These are phyloP conservation scores for Fusarium sp. DNA, from an alignment of 2,329 filamentous ascomycete genomes.

Conservation along the genomic window DNA sequence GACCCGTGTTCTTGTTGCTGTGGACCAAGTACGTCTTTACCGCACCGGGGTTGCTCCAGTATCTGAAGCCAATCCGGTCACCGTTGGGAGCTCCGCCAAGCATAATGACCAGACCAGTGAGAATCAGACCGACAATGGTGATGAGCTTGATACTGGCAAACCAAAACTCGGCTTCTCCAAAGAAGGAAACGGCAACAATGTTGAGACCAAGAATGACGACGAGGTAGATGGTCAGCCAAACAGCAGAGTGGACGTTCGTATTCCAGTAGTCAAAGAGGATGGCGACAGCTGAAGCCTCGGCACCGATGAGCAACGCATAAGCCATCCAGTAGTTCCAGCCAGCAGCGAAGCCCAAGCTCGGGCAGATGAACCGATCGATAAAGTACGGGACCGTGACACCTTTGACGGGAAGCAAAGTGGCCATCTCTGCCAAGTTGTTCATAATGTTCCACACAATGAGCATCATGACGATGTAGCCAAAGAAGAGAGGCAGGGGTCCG, in stretches of 20 bases:
- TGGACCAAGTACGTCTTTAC: slow-evolving; percentile 61
- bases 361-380: slow-evolving; percentile 66
- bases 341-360: slow-evolving; percentile 64
- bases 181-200: slow-evolving; percentile 66
- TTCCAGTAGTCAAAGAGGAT: slow-evolving; percentile 72
- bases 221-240: slow-evolving; percentile 70
- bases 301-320: slow-evolving; percentile 67
- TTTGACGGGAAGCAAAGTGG: slow-evolving; percentile 65
- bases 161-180: slow-evolving; percentile 72
- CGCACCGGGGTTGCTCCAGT: slow-evolving; percentile 54
- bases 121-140: slow-evolving; percentile 67
- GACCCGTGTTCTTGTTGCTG: slow-evolving; percentile 60
- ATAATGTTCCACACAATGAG: slow-evolving; percentile 23
- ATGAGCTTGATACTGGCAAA: slow-evolving; percentile 71
- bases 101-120: slow-evolving; percentile 58
- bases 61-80: slow-evolving; percentile 55
- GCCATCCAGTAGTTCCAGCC: slow-evolving; percentile 73
- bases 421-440: slow-evolving; percentile 63
- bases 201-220: slow-evolving; percentile 66
- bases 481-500: slow-evolving; percentile 21
- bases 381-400: slow-evolving; percentile 70
- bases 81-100: slow-evolving; percentile 66
- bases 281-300: slow-evolving; percentile 67
- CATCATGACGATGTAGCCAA: slow-evolving; percentile 25
- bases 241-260: slow-evolving; percentile 60